Conservation (phyloP, 2,329 filamentous ascomycete genomes). For the Trichophyton benhamiae region DNA sequence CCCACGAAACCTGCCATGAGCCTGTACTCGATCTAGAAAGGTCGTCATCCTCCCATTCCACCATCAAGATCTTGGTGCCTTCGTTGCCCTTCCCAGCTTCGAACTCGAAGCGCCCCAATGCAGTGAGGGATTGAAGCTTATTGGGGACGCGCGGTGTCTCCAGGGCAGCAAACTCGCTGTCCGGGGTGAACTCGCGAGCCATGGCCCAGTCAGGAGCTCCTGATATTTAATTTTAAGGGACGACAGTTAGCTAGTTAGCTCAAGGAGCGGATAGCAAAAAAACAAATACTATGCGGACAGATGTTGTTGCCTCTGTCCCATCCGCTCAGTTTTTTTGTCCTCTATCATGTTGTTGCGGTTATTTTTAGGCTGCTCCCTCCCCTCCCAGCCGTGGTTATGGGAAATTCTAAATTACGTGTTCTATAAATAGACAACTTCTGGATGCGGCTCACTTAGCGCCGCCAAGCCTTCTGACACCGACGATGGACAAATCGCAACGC, state of each 20-base stretch:
- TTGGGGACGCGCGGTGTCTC: slow-evolving; percentile 22
- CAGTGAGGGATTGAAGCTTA: slow-evolving; percentile 36
- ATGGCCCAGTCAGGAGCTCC: slow-evolving; percentile 6
- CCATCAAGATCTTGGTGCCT: slow-evolving; percentile 84
- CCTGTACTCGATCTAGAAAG: slow-evolving; percentile 36
- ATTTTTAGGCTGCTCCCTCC: slow-evolving; percentile 1
- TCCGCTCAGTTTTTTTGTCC: neutral
- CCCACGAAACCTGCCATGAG: slow-evolving; percentile 71
- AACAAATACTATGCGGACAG: neutral
- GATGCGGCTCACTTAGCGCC: slow-evolving; percentile 3
- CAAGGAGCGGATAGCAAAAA: neutral
- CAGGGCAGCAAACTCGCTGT: slow-evolving; percentile 16
- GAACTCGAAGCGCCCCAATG: slow-evolving; percentile 79
- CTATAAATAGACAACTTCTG: neutral
- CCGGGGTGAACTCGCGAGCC: slow-evolving; percentile 11
- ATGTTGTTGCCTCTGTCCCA: neutral
- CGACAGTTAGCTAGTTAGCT: neutral
- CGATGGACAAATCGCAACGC: no score
- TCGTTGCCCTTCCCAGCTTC: slow-evolving; percentile 63
- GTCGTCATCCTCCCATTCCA: slow-evolving; percentile 67
- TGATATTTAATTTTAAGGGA: neutral
- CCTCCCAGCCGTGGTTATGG: neutral
- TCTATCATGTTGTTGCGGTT: neutral
- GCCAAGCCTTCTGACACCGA: neutral
- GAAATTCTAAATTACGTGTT: neutral